Evolutionary conservation across 2,329 filamentous ascomycete species (phyloP).

Genomic region (Ophidiomyces ophidiicola): DNA sequence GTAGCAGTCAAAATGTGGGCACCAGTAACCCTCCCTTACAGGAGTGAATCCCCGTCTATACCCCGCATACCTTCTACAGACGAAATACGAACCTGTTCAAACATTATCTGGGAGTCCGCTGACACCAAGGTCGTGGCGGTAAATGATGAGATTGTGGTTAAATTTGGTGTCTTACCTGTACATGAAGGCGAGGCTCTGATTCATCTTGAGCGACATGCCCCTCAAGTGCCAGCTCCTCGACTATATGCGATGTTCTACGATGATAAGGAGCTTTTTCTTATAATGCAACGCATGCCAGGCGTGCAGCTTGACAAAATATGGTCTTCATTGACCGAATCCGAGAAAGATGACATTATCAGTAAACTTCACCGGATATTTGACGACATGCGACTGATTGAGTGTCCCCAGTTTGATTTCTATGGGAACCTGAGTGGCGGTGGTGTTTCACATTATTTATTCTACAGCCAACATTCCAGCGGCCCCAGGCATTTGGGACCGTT

Average conservation of each 20-base stretch:
- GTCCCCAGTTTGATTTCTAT: slow-evolving; percentile 21
- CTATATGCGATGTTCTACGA: slow-evolving; percentile 24
- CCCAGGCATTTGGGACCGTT: slow-evolving; percentile 21
- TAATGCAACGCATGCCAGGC: slow-evolving; percentile 22
- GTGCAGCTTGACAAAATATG: slow-evolving; percentile 17
- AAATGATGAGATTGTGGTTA: slow-evolving; percentile 21
- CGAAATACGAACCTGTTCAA: slow-evolving; percentile 21
- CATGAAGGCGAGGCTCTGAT: slow-evolving; percentile 18
- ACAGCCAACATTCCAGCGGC: slow-evolving; percentile 15
- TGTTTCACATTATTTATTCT: slow-evolving; percentile 21
- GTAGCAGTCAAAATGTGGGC: slow-evolving; percentile 19
- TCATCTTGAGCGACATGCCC: slow-evolving; percentile 22
- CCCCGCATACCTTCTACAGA: slow-evolving; percentile 20
- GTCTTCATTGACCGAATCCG: slow-evolving; percentile 18
- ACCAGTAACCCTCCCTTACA: slow-evolving; percentile 19
- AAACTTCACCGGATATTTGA: slow-evolving; percentile 20
- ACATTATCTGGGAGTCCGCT: slow-evolving; percentile 18
- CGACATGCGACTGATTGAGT: slow-evolving; percentile 17
- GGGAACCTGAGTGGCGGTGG: slow-evolving; percentile 19
- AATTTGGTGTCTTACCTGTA: slow-evolving; percentile 18
- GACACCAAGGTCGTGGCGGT: slow-evolving; percentile 19
- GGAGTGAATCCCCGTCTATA: slow-evolving; percentile 16
- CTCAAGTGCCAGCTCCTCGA: slow-evolving; percentile 21
- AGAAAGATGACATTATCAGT: slow-evolving; percentile 21
- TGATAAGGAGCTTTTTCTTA: slow-evolving; percentile 17